These are phyloP conservation scores for Tricholoma hemisulphureum DNA, from an alignment of 768 basidiomycete species.

Conservation along the genomic window DNA sequence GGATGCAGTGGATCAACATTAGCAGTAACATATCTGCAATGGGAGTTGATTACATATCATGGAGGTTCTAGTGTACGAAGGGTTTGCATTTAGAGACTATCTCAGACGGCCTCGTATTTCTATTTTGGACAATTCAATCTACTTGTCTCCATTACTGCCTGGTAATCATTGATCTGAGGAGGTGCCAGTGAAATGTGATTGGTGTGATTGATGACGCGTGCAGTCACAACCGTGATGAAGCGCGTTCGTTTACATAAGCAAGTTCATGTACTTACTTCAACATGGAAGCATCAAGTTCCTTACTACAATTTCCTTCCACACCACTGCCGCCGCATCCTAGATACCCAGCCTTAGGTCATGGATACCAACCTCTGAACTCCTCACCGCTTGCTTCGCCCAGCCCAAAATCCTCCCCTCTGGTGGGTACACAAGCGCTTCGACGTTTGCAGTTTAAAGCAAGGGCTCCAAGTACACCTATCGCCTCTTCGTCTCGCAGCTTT, in stretches of 20 bases:
- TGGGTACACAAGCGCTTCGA: conserved; percentile 46
- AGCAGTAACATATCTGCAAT: no score
- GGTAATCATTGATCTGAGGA: no score
- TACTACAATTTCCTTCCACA: conserved; percentile 13
- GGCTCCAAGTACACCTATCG: conserved; percentile 27
- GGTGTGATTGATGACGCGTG: not conserved
- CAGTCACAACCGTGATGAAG: conserved; percentile 2
- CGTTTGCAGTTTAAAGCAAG: conserved; percentile 52
- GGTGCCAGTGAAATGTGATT: no score
- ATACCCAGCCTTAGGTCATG: not conserved
- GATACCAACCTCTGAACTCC: conserved; percentile 40
- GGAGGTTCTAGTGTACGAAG: no score
- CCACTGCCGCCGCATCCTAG: conserved; percentile 4
- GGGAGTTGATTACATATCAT: no score
- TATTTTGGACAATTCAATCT: no score
- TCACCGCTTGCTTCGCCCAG: conserved; percentile 52
- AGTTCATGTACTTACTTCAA: not conserved
- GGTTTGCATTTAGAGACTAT: no score
- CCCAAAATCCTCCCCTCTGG: conserved; percentile 44
- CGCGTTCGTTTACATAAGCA: conserved; percentile 8
- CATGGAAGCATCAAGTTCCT: conserved; percentile 6
- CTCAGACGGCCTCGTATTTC: no score
- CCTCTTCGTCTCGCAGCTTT: conserved; percentile 18
- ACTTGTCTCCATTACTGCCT: no score
- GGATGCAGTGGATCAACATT: no score